phyloP scores from a whole-genome alignment of 768 basidiomycete genomes.

The Fomitopsis pulvina region DNA sequence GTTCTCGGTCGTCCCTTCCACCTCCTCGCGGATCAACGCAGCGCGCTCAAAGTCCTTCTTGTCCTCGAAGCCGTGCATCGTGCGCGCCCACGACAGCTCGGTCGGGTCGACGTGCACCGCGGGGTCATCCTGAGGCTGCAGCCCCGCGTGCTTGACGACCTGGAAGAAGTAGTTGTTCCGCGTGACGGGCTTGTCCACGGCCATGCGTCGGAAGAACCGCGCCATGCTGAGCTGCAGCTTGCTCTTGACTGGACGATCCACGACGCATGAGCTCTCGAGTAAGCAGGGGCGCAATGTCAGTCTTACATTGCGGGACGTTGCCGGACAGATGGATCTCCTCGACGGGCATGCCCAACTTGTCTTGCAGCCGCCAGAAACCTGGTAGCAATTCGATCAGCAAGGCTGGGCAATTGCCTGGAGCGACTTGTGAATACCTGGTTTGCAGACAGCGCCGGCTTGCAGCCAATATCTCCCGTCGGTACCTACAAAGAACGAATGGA shows the following conservation, averaged over 20 bases:
- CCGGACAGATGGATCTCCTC: slow-evolving; percentile 69
- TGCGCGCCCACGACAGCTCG: slow-evolving; percentile 58
- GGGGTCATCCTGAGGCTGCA: slow-evolving; percentile 5
- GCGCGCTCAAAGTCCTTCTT: slow-evolving; percentile 13
- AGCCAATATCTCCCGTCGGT: slow-evolving; percentile 67
- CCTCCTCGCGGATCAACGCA: slow-evolving; percentile 8
- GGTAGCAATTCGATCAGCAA: slow-evolving; percentile 1
- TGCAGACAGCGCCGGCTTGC: slow-evolving; percentile 63
- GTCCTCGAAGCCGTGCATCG: slow-evolving; percentile 51
- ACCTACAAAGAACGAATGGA: slow-evolving; percentile 28
- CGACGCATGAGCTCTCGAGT: not conserved
- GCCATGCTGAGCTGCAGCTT: slow-evolving; percentile 57
- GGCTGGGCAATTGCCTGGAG: not conserved
- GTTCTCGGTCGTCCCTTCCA: not conserved
- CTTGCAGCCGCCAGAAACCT: slow-evolving; percentile 74
- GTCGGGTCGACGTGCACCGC: slow-evolving; percentile 39
- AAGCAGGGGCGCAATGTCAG: not conserved
- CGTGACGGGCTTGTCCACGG: slow-evolving; percentile 61
- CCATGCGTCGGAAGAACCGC: slow-evolving; percentile 62
- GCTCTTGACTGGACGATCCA: slow-evolving; percentile 31
- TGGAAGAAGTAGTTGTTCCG: slow-evolving; percentile 63
- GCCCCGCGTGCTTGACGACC: slow-evolving; percentile 28
- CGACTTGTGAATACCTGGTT: slow-evolving; percentile 40
- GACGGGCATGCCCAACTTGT: slow-evolving; percentile 68
- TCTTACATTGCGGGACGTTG: slow-evolving; percentile 66